A percentile compares a stretch with the other conserved stretches of the same genome.
phyloP scores from a whole-genome alignment of 768 basidiomycete species.

The Suillus weaverae region DNA sequence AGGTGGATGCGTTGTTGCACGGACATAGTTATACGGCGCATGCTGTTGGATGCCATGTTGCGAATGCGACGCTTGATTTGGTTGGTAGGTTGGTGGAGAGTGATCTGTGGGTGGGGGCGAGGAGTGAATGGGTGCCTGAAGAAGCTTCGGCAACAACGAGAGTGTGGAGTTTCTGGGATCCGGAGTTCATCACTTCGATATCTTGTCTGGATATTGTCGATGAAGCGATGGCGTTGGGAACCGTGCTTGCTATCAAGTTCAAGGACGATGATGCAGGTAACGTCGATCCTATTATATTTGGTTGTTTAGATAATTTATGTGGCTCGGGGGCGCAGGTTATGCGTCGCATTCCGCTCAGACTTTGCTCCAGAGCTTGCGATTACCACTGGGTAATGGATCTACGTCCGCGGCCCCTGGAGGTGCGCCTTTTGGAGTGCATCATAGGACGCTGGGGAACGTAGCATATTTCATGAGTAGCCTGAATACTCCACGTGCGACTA shows the following conservation, averaged over 20 bases:
- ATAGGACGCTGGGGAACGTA: constrained; percentile 84
- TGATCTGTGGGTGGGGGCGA: constrained; percentile 61
- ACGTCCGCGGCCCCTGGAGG: constrained; percentile 50
- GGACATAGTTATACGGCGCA: constrained; percentile 97
- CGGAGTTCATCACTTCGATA: constrained; percentile 61
- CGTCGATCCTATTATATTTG: constrained; percentile 13
- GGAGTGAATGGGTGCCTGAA: constrained; percentile 51
- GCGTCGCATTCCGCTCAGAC: constrained; percentile 64
- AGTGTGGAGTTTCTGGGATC: constrained; percentile 90
- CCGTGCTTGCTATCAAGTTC: constrained; percentile 78
- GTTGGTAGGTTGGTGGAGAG: constrained; percentile 50
- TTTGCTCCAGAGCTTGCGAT: constrained; percentile 53
- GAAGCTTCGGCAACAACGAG: constrained; percentile 12
- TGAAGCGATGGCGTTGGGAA: constrained; percentile 86
- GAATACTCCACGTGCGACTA: constrained; percentile 57
- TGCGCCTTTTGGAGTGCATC: constrained; percentile 71
- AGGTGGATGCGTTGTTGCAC: constrained; percentile 86
- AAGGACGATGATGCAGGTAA: constrained; percentile 56
- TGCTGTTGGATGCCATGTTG: constrained; percentile 89
- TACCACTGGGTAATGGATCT: constrained; percentile 20
- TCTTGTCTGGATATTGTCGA: constrained; percentile 57
- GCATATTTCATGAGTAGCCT: constrained; percentile 93
- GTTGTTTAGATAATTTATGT: background rate
- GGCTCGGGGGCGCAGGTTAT: constrained; percentile 41
- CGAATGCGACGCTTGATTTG: constrained; percentile 72